A percentile compares a stretch with the other conserved stretches of the same genome.
These are phyloP conservation scores for Syncephalis plumigaleata DNA, from an alignment of 371 early-diverging fungal species.

Conservation along the genomic window DNA sequence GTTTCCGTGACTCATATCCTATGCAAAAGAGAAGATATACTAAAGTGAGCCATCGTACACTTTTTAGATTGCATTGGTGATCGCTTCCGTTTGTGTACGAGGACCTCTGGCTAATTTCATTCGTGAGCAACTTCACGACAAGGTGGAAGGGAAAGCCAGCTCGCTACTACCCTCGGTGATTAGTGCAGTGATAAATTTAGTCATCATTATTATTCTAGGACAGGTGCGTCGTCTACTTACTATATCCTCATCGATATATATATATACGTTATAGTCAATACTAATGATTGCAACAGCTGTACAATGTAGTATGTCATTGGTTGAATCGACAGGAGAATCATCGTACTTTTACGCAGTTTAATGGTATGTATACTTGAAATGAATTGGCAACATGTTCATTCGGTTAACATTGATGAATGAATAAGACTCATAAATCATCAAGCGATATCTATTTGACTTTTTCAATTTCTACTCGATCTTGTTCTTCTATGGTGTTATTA, in stretches of 20 bases:
- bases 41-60: too few relatives aligned
- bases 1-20: background rate
- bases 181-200: slow-evolving; percentile 12
- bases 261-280: too few relatives aligned
- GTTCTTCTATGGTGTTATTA: slow-evolving; percentile 29
- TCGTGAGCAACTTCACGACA: background rate
- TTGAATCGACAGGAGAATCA: slow-evolving; percentile 26
- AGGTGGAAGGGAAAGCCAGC: too few relatives aligned
- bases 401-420: too few relatives aligned
- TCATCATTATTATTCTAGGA: slow-evolving; percentile 13
- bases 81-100: slow-evolving; percentile 12
- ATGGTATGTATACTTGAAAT: slow-evolving; percentile 10
- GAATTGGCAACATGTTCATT: background rate
- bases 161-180: slow-evolving; percentile 5
- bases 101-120: background rate
- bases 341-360: slow-evolving; percentile 17
- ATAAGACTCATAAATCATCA: slow-evolving; percentile 23
- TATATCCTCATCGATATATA: too few relatives aligned
- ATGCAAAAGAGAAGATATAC: background rate
- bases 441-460: slow-evolving; percentile 30
- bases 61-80: slow-evolving; percentile 12
- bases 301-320: background rate
- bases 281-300: too few relatives aligned
- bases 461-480: slow-evolving; percentile 29
- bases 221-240: too few relatives aligned